Evolutionary conservation across 768 basidiomycete species (phyloP).

Genomic region (Kwoniella botswanensis): DNA sequence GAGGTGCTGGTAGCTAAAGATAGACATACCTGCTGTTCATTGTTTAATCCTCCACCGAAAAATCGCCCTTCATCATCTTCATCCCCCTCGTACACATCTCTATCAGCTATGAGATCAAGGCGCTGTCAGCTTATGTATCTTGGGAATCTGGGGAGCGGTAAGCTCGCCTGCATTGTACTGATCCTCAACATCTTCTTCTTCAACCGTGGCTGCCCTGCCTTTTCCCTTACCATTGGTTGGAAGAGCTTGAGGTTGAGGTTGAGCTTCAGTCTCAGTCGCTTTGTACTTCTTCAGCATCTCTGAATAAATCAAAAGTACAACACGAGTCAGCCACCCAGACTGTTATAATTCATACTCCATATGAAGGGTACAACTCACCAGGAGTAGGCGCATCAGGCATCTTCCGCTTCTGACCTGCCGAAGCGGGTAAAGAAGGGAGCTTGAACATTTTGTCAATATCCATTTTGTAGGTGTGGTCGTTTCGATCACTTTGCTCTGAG

Average conservation of each 20-base stretch:
- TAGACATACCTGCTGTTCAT: slow-evolving; percentile 74
- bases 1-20: not conserved
- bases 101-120: slow-evolving; percentile 77
- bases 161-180: slow-evolving; percentile 59
- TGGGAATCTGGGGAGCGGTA: too few species aligned
- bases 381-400: slow-evolving; percentile 39
- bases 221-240: slow-evolving; percentile 39
- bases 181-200: slow-evolving; percentile 64
- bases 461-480: slow-evolving; percentile 25
- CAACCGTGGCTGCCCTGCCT: slow-evolving; percentile 60
- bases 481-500: too few species aligned
- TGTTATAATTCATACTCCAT: too few species aligned
- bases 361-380: slow-evolving; percentile 27
- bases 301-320: slow-evolving; percentile 3
- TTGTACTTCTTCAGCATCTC: slow-evolving; percentile 49
- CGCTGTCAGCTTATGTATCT: slow-evolving; percentile 68
- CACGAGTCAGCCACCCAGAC: not conserved
- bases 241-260: not conserved
- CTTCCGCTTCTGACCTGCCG: slow-evolving; percentile 48
- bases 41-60: slow-evolving; percentile 90
- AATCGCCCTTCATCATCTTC: slow-evolving; percentile 85
- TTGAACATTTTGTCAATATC: slow-evolving; percentile 56
- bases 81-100: slow-evolving; percentile 52
- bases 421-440: slow-evolving; percentile 48
- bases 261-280: slow-evolving; percentile 22